These are phyloP conservation scores for Botrytis fragariae DNA, from an alignment of 2,329 filamentous ascomycete genomes.

Conservation along the genomic window DNA sequence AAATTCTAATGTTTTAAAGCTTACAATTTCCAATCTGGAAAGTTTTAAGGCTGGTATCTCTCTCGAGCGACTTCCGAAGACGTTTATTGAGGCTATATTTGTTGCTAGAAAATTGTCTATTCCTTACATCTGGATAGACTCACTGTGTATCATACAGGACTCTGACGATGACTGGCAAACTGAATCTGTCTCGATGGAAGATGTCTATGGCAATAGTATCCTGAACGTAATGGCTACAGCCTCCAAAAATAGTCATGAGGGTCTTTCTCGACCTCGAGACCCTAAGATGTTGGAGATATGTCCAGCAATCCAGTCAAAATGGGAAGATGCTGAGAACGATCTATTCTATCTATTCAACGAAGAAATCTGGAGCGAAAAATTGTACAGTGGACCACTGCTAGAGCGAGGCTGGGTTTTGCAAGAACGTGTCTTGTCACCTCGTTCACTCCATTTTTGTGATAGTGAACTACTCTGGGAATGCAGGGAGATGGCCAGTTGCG, in stretches of 20 bases:
- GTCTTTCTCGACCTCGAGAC: not conserved
- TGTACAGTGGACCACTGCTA: not conserved
- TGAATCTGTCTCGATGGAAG: slow-evolving; percentile 4
- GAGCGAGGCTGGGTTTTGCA: slow-evolving; percentile 28
- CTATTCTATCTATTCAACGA: not conserved
- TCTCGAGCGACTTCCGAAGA: not conserved
- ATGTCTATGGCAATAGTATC: slow-evolving; percentile 6
- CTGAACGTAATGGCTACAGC: not conserved
- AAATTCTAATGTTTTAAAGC: not conserved
- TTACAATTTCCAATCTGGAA: not conserved
- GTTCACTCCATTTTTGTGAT: slow-evolving; percentile 23
- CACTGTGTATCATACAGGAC: slow-evolving; percentile 16
- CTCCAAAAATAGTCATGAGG: slow-evolving; percentile 3
- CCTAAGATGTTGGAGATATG: not conserved
- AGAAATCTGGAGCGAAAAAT: accelerated
- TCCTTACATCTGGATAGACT: slow-evolving; percentile 6
- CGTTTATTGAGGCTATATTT: slow-evolving; percentile 1
- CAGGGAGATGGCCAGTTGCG: not conserved
- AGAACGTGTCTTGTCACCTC: slow-evolving; percentile 24
- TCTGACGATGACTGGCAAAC: slow-evolving; percentile 10
- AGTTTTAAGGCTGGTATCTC: not conserved
- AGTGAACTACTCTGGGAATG: slow-evolving; percentile 22
- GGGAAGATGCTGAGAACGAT: not conserved
- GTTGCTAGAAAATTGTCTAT: not conserved
- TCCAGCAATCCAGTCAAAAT: not conserved